Evolutionary conservation across 768 basidiomycete species (phyloP).

Genomic region (Crepidotus variabilis): DNA sequence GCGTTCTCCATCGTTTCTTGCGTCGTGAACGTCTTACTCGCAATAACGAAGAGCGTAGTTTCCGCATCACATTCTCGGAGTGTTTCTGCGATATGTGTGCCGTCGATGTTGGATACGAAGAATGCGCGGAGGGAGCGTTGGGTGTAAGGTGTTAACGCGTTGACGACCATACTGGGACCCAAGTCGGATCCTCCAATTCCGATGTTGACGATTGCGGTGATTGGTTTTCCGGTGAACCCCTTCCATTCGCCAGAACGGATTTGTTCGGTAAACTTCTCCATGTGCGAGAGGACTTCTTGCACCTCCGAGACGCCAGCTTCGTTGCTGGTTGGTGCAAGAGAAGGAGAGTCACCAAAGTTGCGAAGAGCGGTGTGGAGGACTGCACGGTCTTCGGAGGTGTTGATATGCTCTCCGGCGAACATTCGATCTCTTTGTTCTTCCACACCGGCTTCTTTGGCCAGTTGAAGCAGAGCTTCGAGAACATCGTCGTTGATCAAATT

Average conservation of each 20-base stretch:
- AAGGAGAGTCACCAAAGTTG: constrained; percentile 60
- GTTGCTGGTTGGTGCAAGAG: constrained; percentile 41
- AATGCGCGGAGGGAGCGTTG: constrained; percentile 83
- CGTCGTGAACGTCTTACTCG: constrained; percentile 99
- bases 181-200: constrained; percentile 98
- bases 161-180: constrained; percentile 98
- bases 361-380: constrained; percentile 95
- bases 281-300: constrained; percentile 78
- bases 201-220: constrained; percentile 95
- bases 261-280: constrained; percentile 82
- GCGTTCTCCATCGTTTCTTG: constrained; percentile 99
- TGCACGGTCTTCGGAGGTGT: constrained; percentile 96
- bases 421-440: constrained; percentile 86
- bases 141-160: constrained; percentile 91
- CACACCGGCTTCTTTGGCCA: constrained; percentile 83
- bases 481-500: constrained; percentile 89
- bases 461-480: constrained; percentile 68
- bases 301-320: constrained; percentile 87
- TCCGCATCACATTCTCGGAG: constrained; percentile 80
- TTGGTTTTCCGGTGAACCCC: constrained; percentile 95
- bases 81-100: constrained; percentile 93
- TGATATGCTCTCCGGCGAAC: constrained; percentile 96
- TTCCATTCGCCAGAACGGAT: constrained; percentile 90
- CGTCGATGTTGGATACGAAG: constrained; percentile 98
- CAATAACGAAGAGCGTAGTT: constrained; percentile 94